Base-by-base conservation (phyloP, 2,329 filamentous ascomycete genomes). In the Colletotrichum zoysiae region DNA sequence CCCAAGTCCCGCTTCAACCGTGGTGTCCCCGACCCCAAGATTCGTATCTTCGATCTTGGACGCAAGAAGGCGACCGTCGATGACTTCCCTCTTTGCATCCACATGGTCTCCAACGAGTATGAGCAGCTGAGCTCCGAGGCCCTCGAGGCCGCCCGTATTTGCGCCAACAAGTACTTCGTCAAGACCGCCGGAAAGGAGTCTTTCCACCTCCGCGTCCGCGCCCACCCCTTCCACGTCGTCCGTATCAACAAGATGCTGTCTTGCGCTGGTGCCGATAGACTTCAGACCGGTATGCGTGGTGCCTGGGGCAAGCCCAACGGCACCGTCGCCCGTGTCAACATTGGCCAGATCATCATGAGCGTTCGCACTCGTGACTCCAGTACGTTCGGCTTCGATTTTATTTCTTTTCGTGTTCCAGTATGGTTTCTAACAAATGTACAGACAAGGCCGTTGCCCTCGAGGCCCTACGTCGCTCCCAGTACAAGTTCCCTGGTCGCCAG, bases 201-300 rank as follows among this genome's bases (percentile, higher is more conserved):
- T 82, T 93, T 93, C 89, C 91, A 93, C 84, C 86, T 93, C 78
- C 90, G 91, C 80, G 89, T 93, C 83, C 91, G 96, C 84, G 95
- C 95, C 83, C 96, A 99, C 91, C 96, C 96, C 78, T 99, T 94
- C 94, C 96, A 99, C 91, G 96, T 99, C 88, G 93, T 99, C 90
- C 96, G 96, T 88, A 99, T 99, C 95, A 99, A 99, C 95, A 99
- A 99, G 93, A 99, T 99, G 96, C 95, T 99, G 94, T 98, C 96
- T 84, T 99, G 96, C 87, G 96, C 96, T 83, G 96, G 96, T 91
- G 96, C 96, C 92, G 96, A 99, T 98, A 95, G 96, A 93, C 90
- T 99, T 87, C 96, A 99, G 89, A 99, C 96, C 80, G 96, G 96
- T 90, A 99, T 99, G 96, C 95, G 96, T 93, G 96, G 96, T 92